Evolutionary conservation across 2,329 filamentous ascomycete species (phyloP), one percentile per base, ranked within the genome.

Genomic region (Aspergillus ruber): DNA sequence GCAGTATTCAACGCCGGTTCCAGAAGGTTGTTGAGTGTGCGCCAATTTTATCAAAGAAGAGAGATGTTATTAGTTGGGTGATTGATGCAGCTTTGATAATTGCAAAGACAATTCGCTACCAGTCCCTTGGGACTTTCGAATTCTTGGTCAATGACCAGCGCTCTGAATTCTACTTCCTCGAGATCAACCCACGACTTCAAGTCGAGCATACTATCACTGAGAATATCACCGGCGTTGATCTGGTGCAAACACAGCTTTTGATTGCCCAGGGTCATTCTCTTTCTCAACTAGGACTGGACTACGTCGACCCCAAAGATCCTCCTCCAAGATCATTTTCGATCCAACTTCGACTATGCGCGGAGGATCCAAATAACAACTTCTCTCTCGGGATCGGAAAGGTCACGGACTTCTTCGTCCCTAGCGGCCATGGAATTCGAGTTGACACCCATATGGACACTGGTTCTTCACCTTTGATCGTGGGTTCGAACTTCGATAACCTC

Each of bases 131-230:
- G 7, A 85, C 82, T 0, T 83, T 83, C 52, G 82, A 85, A 58
- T 85, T 84, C 48, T 68, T 85, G 0, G 72, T 82, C 10, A 78
- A 77, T 48, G 72, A 75, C 9, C 50, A 62, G 0, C 73, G 64
- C 0, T 59, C 60, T 1, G 72, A 78, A 20, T 80, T 76, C 59
- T 83, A 75, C 62, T 83, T 83, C 54, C 62, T 83, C 5, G 80
- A 83, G 56, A 72, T 82, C 52, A 83, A 83, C 47, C 80, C 80
- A 0, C 70, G 80, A 2, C 60, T 83, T 2, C 80, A 83, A 56
- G 80, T 83, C 35, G 80, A 83, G 53, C 80, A 83, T 56, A 82
- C 80, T 1, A 75, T 83, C 45, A 82, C 79, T 0, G 80, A 83
- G 53, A 71, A 68, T 3, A 75, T 84, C 6, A 74, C 73, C 5